Conservation (phyloP, 108 stramenopile species). For the Fistulifera pelliculosa region DNA sequence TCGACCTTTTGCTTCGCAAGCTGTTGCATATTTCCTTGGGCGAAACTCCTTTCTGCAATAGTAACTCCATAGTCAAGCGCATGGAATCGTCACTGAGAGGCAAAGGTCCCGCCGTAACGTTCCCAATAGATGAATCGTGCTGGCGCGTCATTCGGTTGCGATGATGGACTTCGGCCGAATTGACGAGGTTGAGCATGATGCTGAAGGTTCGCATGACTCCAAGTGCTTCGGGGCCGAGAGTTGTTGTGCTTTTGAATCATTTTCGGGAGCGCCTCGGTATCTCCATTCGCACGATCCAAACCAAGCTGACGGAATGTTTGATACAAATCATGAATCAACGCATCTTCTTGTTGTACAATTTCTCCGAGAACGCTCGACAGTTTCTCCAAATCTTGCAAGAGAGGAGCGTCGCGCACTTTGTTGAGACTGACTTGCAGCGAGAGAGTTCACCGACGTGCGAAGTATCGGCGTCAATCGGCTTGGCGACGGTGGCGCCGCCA, state of each 20-base stretch:
- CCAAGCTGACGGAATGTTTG: conserved; percentile 50
- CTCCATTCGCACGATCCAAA: conserved; percentile 36
- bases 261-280: conserved; percentile 36
- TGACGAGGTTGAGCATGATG: conserved; percentile 69
- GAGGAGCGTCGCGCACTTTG: conserved; percentile 19
- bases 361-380: conserved; percentile 63
- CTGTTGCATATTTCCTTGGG: conserved; percentile 58
- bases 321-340: conserved; percentile 55
- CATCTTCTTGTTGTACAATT: conserved; percentile 54
- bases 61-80: conserved; percentile 55
- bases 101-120: conserved; percentile 42
- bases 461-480: too few species aligned
- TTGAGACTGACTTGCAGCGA: not conserved
- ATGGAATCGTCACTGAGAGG: conserved; percentile 70
- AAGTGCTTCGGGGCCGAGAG: conserved; percentile 50
- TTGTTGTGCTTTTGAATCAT: conserved; percentile 52
- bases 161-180: conserved; percentile 82
- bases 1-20: conserved; percentile 85
- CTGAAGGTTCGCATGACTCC: conserved; percentile 66
- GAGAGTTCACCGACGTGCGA: not conserved
- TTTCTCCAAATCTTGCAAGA: conserved; percentile 61
- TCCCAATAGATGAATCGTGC: not conserved
- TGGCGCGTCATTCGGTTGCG: conserved; percentile 45
- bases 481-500: too few species aligned
- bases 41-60: conserved; percentile 37